Conservation (phyloP, 2,329 filamentous ascomycete genomes). For the Pleoardoris graminearum region DNA sequence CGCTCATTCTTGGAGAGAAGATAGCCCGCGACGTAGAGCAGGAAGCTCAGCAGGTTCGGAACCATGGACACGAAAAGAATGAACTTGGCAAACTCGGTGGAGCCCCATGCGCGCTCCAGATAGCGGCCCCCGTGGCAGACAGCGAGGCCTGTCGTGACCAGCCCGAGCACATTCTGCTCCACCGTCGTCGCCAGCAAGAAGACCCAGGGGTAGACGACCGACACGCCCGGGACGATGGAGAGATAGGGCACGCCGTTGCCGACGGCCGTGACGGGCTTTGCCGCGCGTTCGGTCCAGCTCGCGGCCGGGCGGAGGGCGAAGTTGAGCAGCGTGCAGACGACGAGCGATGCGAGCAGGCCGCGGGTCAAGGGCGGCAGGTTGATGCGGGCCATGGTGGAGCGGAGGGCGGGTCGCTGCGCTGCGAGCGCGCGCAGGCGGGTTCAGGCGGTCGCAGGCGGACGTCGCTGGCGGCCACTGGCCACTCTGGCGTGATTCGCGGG, state of each 20-base stretch:
- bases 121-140: slow-evolving; percentile 93
- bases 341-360: slow-evolving; percentile 72
- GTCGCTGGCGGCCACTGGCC: no score
- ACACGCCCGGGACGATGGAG: slow-evolving; percentile 79
- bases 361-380: slow-evolving; percentile 93
- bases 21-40: slow-evolving; percentile 73
- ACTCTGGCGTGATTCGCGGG: no score
- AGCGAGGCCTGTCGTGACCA: slow-evolving; percentile 74
- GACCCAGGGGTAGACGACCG: slow-evolving; percentile 90
- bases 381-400: slow-evolving; percentile 70
- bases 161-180: slow-evolving; percentile 89
- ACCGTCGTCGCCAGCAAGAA: slow-evolving; percentile 84
- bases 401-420: background rate
- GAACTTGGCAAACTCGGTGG: slow-evolving; percentile 88
- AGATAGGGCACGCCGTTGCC: slow-evolving; percentile 79
- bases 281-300: slow-evolving; percentile 51
- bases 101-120: slow-evolving; percentile 94
- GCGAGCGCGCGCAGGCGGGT: background rate
- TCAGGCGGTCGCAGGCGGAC: background rate
- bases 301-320: slow-evolving; percentile 65
- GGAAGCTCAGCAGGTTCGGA: slow-evolving; percentile 77
- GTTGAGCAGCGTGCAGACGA: slow-evolving; percentile 80
- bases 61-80: slow-evolving; percentile 75
- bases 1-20: slow-evolving; percentile 67
- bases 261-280: slow-evolving; percentile 49